Evolutionary conservation across 768 basidiomycete species (phyloP).

Genomic region (Hysterangium stoloniferum): DNA sequence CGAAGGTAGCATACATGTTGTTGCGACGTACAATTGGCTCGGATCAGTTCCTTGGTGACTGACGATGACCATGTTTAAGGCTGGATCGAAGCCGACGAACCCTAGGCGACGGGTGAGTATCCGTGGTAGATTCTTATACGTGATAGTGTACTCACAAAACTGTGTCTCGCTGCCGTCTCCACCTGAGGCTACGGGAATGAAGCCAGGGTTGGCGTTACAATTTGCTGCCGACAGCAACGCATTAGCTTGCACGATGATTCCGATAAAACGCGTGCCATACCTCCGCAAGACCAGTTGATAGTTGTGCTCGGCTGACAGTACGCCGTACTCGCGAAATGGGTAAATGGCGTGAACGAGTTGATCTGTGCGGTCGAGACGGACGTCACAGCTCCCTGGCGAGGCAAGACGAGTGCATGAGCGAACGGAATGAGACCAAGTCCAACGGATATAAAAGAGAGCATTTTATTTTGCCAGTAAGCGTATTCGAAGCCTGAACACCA

Average conservation of each 20-base stretch:
- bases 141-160: slow-evolving; percentile 32
- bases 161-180: slow-evolving; percentile 33
- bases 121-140: no score
- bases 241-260: background rate
- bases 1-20: background rate
- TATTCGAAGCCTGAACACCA: no score
- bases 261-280: slow-evolving; percentile 21
- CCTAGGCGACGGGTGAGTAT: background rate
- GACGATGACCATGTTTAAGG: slow-evolving; percentile 25
- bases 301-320: slow-evolving; percentile 39
- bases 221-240: slow-evolving; percentile 25
- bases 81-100: slow-evolving; percentile 10
- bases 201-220: slow-evolving; percentile 39
- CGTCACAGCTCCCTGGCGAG: slow-evolving; percentile 9
- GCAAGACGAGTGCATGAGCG: background rate
- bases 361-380: slow-evolving; percentile 28
- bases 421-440: background rate
- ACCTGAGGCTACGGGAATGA: slow-evolving; percentile 37
- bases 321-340: slow-evolving; percentile 42
- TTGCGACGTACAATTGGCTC: slow-evolving; percentile 20
- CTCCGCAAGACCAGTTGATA: slow-evolving; percentile 47
- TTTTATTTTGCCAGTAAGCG: no score
- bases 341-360: slow-evolving; percentile 37
- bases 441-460: no score
- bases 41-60: slow-evolving; percentile 33